Base-by-base conservation (phyloP, 164 flowering plant species). In the Santalum album region DNA sequence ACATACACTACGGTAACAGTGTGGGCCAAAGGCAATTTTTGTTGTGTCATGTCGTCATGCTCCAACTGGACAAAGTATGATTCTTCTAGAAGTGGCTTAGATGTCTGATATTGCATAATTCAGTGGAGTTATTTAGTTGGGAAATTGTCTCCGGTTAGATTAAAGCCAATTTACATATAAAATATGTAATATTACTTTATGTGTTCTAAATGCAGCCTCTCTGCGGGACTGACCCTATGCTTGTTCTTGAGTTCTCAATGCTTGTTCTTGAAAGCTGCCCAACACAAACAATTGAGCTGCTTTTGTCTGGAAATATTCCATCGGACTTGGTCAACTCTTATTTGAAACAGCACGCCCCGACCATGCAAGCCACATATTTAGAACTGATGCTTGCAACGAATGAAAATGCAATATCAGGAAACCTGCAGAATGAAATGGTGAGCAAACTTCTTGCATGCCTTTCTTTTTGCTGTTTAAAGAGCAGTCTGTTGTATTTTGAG, bases 371-470 rank as follows among this genome's bases (percentile, higher is more conserved):
- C 23, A 90, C 77, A 44, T 94, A 90, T 70, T 62, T 94, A 39
- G 99, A 94, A 60, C 87, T 76, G 48, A 90, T 90, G 97, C 87
- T 90, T 57, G 72, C 86, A 25, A 81, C 84, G 86, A 79, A 87
- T 75, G 99, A 90, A 69, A 73, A 75, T 69, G 80, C 79, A 24
- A 73, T 94, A 60, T 84, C 99, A 32, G 82, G 87, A 36, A 86
- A 87, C 67, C 78, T 94, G 62, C 99, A 94, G 74, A 94, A 87
- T 78, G 99, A 94, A 76, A 83, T 94, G 97, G 99, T 90, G 47
- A 60, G 45, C 16, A 22, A 20, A 46, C 54, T 38, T 62, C n/a
- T 61, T 38, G n/a, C 53, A n/a, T 38, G 40, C 38, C 18, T 42
- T 36, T 52, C 59, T 44, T 49, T 32, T 12, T 43, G 20, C 7